These are phyloP conservation scores for Adansonia gregorii DNA, from an alignment of 441 rosid species.

Conservation along the genomic window DNA sequence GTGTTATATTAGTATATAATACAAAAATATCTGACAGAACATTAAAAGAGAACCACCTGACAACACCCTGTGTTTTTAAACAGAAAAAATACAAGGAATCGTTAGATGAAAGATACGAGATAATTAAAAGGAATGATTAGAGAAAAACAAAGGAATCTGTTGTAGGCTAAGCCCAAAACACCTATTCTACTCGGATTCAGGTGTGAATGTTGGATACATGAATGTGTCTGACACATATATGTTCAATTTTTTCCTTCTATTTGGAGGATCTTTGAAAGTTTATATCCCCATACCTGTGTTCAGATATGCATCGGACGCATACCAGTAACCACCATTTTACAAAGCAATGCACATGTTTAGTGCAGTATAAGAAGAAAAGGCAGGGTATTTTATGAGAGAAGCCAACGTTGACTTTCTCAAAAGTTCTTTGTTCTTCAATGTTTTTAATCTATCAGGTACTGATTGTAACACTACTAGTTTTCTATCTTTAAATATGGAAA, in stretches of 20 bases:
- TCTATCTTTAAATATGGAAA: too few relatives aligned
- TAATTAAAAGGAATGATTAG: neutral
- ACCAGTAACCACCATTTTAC: neutral
- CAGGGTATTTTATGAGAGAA: neutral
- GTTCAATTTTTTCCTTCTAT: too few relatives aligned
- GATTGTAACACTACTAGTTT: too few relatives aligned
- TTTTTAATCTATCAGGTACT: neutral
- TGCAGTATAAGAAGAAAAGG: neutral
- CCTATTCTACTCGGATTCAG: neutral
- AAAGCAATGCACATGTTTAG: neutral
- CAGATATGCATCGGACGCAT: too few relatives aligned
- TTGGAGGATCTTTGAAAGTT: too few relatives aligned
- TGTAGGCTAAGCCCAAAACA: neutral
- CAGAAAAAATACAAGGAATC: slow-evolving; percentile 3
- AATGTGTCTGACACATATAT: too few relatives aligned
- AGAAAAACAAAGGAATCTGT: neutral
- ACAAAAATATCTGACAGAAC: slow-evolving; percentile 14
- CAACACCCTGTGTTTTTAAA: neutral
- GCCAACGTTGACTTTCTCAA: neutral
- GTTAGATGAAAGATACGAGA: neutral
- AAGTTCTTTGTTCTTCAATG: neutral
- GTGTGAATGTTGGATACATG: too few relatives aligned
- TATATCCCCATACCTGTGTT: too few relatives aligned
- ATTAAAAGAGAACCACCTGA: neutral
- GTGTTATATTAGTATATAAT: neutral